Base-by-base conservation (phyloP, 1,139 yeast species). In the Casaregolazyma lundiana region DNA sequence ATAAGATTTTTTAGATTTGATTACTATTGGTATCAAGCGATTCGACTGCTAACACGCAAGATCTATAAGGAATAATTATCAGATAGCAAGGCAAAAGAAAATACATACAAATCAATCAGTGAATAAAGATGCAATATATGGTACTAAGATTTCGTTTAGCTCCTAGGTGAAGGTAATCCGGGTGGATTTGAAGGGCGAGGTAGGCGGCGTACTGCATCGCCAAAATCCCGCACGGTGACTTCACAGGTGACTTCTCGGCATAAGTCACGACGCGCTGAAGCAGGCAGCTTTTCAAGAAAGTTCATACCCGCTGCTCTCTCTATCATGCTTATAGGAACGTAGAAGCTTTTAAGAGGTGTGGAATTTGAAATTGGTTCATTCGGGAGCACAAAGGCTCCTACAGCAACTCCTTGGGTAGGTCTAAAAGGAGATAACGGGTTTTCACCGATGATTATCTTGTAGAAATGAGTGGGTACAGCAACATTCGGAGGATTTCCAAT, bases 381-480 rank as follows among this genome's bases (percentile, higher is more conserved):
- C 24, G 99, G 98, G 57, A 92, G 67, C 13, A 92, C 97, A 69
- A 92, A 92, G 0, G 97, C 96, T 1, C 84, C 97, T 8, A 88
- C 87, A 8, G 95, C 79, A 16, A 87, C 69, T 63, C 45, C 62
- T 64, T 15, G 62, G 58, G 11, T 47, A 3, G 53, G 36, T 6
- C 43, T 38, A 4, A 16, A 18, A n/a, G 40, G 13, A 15, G 44
- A 38, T n/a, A 32, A 19, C 16, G 77, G 73, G 11, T 70, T 71
- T 64, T 92, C 97, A 6, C 95, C 97, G 40, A 92, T 86, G 48
- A 94, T 71, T 50, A 92, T 71, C 67, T 92, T 94, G 76, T 83
- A 92, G 62, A 94, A 92, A 67, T 92, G 98, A 6, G 98, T 92
- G 15, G 99, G 98, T 8, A 92, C 99, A 0, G 98, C 97, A 47